Evolutionary conservation across 331 rosid species (phyloP).

Genomic region (Stylosanthes scabra): DNA sequence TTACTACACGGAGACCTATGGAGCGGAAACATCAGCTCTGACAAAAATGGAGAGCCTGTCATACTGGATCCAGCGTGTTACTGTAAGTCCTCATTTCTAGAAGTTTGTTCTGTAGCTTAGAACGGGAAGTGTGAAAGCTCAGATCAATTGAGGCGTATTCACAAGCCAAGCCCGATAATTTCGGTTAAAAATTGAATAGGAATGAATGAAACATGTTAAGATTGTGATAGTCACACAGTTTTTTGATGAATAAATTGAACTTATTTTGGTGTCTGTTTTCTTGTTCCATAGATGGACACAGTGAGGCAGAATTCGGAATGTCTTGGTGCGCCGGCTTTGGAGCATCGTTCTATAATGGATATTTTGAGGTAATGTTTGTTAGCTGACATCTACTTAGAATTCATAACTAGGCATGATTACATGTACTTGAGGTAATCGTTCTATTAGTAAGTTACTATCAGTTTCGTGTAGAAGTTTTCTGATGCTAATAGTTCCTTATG

Average conservation of each 20-base stretch:
- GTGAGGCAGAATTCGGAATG: conserved; percentile 94
- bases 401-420: conserved; percentile 2
- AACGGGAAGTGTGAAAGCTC: conserved; percentile 5
- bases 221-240: not conserved
- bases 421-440: not conserved
- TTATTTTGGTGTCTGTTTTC: conserved; percentile 30
- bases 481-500: conserved; percentile 24
- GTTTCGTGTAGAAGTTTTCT: conserved; percentile 5
- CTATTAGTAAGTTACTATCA: conserved; percentile 4
- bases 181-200: not conserved
- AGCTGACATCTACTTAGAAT: not conserved
- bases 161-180: conserved; percentile 1
- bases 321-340: conserved; percentile 97
- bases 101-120: conserved; percentile 19
- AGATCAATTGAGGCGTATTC: conserved; percentile 2
- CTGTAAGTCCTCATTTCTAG: conserved; percentile 61
- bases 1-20: conserved; percentile 95
- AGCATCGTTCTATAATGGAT: conserved; percentile 77
- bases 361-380: conserved; percentile 70
- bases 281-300: conserved; percentile 79
- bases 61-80: conserved; percentile 97
- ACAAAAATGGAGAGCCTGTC: conserved; percentile 87
- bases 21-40: conserved; percentile 94
- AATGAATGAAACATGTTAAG: conserved; percentile 13
- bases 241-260: conserved; percentile 13